Evolutionary conservation across 1,284 basidiomycete genomes (phyloP).

Genomic region (Apiotrichum brassicae): DNA sequence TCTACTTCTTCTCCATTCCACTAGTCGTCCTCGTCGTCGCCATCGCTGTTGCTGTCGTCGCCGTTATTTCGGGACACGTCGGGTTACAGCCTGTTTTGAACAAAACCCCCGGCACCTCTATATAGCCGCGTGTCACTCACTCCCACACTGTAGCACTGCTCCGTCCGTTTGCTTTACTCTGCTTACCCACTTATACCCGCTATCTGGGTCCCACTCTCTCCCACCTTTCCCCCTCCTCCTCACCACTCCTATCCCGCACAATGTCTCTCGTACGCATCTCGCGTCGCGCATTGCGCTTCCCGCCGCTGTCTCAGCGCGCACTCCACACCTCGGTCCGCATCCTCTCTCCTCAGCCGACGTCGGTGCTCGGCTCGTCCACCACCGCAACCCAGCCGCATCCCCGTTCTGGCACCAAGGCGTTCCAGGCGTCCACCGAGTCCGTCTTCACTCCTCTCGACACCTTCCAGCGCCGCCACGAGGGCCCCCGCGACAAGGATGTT

Average conservation of each 20-base stretch:
- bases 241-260: not conserved
- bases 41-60: not conserved
- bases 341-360: conserved; percentile 19
- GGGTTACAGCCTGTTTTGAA: too few species aligned
- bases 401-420: conserved; percentile 31
- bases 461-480: conserved; percentile 81
- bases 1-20: not conserved
- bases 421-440: conserved; percentile 33
- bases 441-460: conserved; percentile 75
- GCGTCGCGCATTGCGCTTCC: conserved; percentile 13
- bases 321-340: conserved; percentile 17
- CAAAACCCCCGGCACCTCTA: too few species aligned
- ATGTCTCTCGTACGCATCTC: conserved; percentile 16
- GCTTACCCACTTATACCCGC: too few species aligned
- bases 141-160: too few species aligned
- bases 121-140: too few species aligned
- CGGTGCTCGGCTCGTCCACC: conserved; percentile 27
- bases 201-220: not conserved
- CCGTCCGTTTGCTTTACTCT: too few species aligned
- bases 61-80: too few species aligned
- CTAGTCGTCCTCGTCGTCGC: not conserved
- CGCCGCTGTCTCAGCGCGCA: conserved; percentile 12
- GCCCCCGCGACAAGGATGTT: conserved; percentile 71
- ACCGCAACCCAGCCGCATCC: conserved; percentile 44
- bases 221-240: not conserved